A percentile compares a stretch with the other conserved stretches of the same genome.
Evolutionary conservation across 2,329 filamentous ascomycete species (phyloP).

Genomic region (Dactylellina haptotyla): DNA sequence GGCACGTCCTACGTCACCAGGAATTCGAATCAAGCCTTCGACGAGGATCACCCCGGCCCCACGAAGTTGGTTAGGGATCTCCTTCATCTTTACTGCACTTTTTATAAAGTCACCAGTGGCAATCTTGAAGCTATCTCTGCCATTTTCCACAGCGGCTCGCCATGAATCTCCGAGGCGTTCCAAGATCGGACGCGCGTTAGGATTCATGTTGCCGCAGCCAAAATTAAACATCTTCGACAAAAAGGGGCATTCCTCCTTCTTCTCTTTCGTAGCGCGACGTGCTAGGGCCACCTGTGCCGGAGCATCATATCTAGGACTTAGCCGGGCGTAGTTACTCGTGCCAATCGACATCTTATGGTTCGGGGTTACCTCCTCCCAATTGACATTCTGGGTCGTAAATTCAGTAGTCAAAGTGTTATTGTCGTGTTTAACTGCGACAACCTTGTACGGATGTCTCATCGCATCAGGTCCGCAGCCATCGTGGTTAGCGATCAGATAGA

Average conservation of each 20-base stretch:
- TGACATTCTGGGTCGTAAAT: neutral
- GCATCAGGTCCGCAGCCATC: conserved; percentile 58
- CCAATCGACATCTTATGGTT: conserved; percentile 22
- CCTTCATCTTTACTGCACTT: no score
- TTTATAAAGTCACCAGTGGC: no score
- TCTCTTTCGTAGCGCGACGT: no score
- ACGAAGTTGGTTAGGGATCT: no score
- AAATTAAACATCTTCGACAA: no score
- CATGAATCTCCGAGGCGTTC: neutral
- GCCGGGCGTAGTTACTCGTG: no score
- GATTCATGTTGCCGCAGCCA: neutral
- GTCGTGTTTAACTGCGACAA: conserved; percentile 10
- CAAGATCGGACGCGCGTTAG: neutral
- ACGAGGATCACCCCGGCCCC: neutral
- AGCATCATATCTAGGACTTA: no score
- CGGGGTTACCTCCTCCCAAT: conserved; percentile 1
- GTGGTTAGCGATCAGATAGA: conserved; percentile 59
- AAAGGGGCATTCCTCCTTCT: no score
- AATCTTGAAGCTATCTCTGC: neutral
- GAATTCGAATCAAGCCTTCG: neutral
- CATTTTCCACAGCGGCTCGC: neutral
- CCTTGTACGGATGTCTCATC: conserved; percentile 58
- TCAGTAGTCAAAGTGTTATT: neutral
- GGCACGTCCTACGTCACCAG: neutral
- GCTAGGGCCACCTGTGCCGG: no score